A percentile compares a stretch with the other conserved stretches of the same genome.
Conservation (phyloP, 2,329 filamentous ascomycete species). For the Camptophora hylomeconis region DNA sequence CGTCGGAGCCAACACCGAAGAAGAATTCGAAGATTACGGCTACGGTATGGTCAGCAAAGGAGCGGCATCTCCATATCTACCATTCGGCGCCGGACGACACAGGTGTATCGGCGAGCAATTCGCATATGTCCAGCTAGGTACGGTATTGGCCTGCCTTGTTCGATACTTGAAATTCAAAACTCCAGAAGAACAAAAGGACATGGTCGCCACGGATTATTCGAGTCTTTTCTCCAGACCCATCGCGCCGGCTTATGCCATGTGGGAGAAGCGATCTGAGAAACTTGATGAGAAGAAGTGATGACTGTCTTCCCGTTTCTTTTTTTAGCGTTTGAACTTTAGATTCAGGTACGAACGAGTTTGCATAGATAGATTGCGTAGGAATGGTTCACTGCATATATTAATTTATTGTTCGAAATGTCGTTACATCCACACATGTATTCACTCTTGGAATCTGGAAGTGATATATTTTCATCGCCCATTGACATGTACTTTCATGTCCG, state of each 20-base stretch:
- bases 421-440: no score
- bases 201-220: constrained; percentile 56
- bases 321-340: constrained; percentile 7
- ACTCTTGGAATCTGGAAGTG: no score
- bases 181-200: constrained; percentile 52
- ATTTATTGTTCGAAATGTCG: no score
- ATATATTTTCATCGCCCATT: no score
- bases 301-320: no score
- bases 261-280: constrained; percentile 10
- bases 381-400: no score
- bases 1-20: constrained; percentile 31
- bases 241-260: constrained; percentile 37
- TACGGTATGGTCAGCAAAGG: constrained; percentile 91
- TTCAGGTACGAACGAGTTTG: constrained; percentile 8
- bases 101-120: constrained; percentile 96
- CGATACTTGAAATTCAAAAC: constrained; percentile 70
- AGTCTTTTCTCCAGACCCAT: constrained; percentile 56
- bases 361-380: no score
- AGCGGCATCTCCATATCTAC: constrained; percentile 76
- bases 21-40: constrained; percentile 81
- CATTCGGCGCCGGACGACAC: constrained; percentile 86
- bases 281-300: no score
- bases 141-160: constrained; percentile 66
- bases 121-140: constrained; percentile 81
- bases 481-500: constrained; percentile 4